Percentiles rank a stretch among this genome's conserved stretches.
These are phyloP conservation scores for Coemansia reversa DNA, from an alignment of 192 early-diverging fungal genomes.

Conservation along the genomic window DNA sequence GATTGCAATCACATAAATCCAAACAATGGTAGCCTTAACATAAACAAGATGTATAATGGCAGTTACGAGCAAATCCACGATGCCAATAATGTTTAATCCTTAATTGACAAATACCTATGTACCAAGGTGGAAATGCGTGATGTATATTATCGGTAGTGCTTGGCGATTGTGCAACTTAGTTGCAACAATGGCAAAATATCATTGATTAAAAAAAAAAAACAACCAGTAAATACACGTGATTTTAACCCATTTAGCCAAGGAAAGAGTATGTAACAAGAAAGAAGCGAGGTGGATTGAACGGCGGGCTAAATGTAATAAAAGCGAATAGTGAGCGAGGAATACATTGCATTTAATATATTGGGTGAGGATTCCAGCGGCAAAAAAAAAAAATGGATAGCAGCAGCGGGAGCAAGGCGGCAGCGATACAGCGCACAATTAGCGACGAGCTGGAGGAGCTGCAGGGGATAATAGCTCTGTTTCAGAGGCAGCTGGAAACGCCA, in stretches of 20 bases:
- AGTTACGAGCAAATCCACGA: too few species aligned
- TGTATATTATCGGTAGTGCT: too few species aligned
- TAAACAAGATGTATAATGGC: too few species aligned
- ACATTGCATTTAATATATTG: background rate
- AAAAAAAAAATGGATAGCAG: background rate
- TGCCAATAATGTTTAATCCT: too few species aligned
- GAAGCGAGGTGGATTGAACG: background rate
- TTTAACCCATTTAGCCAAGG: background rate
- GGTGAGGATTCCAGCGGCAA: background rate
- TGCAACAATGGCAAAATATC: too few species aligned
- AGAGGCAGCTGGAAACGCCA: slow-evolving; percentile 30
- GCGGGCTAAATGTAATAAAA: too few species aligned
- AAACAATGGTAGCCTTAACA: too few species aligned
- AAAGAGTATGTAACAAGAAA: background rate
- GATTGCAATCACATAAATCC: too few species aligned
- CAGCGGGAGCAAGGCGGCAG: slow-evolving; percentile 3
- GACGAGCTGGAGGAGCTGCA: slow-evolving; percentile 49
- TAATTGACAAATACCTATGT: too few species aligned
- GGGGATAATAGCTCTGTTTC: slow-evolving; percentile 30
- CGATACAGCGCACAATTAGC: slow-evolving; percentile 35
- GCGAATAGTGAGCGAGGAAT: background rate
- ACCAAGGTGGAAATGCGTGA: too few species aligned
- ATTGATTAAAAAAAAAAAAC: too few species aligned
- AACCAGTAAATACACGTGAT: background rate
- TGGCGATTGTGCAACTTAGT: too few species aligned